Evolutionary conservation across 2,329 filamentous ascomycete species (phyloP), one percentile per base, ranked within the genome.

Genomic region (Ascochyta koolunga): DNA sequence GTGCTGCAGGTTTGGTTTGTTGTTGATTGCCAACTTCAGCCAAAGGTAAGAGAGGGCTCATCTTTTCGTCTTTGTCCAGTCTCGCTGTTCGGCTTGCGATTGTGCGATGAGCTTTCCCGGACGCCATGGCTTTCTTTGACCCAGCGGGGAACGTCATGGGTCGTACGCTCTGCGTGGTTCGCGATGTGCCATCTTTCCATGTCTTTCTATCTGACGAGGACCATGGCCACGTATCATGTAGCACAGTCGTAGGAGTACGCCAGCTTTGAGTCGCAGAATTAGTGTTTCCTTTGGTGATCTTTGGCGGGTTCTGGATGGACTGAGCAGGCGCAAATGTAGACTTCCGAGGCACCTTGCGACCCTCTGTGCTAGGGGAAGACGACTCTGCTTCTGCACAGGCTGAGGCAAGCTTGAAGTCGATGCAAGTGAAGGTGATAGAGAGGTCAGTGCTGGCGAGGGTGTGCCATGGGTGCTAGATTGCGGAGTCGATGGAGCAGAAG

Each of bases 341-440:
- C 15, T 52, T 56, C 11, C 43, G 48, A 4, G 48, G 54, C 11
- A 25, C 35, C 45, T 56, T 56, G 4, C 43, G 40, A 8, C 37
- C 43, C 3, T 29, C 29, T 11, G 35, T 29, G 6, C 47, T 43
- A 27, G 48, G 35, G 48, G 54, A 18, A 56, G 54, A 11, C 48
- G 48, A 32, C 48, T 52, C 16, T 51, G 54, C 18, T 4, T 32
- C 15, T 39, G 48, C 9, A 11, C 25, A 16, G 16, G 10, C 10
- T 15, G 35, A 37, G 15, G 18, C 9, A 5, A 21, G 22, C 2
- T 2, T 5, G n/a, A 8, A 15, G 7, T 6, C 4, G 13, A 16
- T 13, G 15, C 27, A 3, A 5, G 8, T 22, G 22, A 19, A n/a
- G 21, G 6, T 16, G 24, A 21, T n/a, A n/a, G 29, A n/a, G 15